These are phyloP conservation scores for Trypanosomatidae sp. DNA, from an alignment of 208 protist genomes.

Conservation along the genomic window DNA sequence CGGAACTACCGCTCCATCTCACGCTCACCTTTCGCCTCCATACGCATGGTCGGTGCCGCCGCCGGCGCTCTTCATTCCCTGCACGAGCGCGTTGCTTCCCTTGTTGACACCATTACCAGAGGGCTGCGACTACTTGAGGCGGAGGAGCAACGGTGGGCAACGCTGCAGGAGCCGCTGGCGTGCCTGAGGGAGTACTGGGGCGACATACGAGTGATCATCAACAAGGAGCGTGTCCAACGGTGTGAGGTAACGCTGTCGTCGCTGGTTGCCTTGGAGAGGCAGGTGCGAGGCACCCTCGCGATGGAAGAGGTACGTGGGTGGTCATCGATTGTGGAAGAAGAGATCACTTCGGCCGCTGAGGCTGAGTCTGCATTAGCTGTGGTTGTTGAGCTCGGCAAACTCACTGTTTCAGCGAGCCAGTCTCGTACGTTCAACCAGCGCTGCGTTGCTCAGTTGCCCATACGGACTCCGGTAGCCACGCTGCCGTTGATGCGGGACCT, in stretches of 20 bases:
- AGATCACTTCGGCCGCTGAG: background rate
- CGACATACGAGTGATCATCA: background rate
- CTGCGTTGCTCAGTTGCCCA: background rate
- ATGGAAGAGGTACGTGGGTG: background rate
- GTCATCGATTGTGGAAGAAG: background rate
- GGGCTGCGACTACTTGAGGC: constrained; percentile 11
- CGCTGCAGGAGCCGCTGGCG: constrained; percentile 5
- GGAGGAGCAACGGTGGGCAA: constrained; percentile 20
- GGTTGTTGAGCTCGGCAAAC: background rate
- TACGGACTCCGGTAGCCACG: background rate
- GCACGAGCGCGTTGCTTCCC: constrained; percentile 8
- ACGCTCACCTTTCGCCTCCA: background rate
- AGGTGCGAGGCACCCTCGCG: background rate
- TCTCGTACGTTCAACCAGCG: background rate
- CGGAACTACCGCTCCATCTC: constrained; percentile 8
- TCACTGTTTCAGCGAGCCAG: background rate
- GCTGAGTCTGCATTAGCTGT: background rate
- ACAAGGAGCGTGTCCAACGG: constrained; percentile 13
- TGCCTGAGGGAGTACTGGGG: constrained; percentile 1
- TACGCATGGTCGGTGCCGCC: background rate
- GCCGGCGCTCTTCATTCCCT: background rate
- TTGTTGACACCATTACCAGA: background rate
- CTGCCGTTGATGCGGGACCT: background rate
- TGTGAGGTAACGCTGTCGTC: constrained; percentile 1
- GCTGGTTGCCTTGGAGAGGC: background rate